A percentile compares a stretch with the other conserved stretches of the same genome.
phyloP scores from a whole-genome alignment of 1,284 basidiomycete genomes.

The Calocybe gambosa region DNA sequence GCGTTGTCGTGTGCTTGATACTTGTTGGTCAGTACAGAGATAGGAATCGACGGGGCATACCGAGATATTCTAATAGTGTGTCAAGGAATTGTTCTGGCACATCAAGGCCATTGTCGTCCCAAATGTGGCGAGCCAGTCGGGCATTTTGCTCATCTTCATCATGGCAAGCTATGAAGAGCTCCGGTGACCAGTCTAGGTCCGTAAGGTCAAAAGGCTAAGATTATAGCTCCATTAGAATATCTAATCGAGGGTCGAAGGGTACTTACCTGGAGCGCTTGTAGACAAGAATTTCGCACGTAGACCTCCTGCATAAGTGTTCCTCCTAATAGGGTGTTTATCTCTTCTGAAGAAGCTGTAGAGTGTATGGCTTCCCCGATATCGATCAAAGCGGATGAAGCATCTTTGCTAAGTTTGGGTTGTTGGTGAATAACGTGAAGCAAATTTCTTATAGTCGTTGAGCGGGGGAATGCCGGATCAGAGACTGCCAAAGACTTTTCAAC shows the following conservation, averaged over 20 bases:
- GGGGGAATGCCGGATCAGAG: constrained; percentile 64
- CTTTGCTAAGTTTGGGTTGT: constrained; percentile 82
- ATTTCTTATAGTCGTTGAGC: constrained; percentile 62
- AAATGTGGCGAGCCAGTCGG: constrained; percentile 75
- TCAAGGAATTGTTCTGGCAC: constrained; percentile 71
- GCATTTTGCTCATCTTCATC: constrained; percentile 93
- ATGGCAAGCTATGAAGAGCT: constrained; percentile 87
- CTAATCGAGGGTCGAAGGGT: background rate
- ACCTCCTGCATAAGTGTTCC: constrained; percentile 86
- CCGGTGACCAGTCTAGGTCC: constrained; percentile 87
- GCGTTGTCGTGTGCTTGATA: constrained; percentile 69
- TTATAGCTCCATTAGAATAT: constrained; percentile 1
- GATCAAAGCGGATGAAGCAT: constrained; percentile 78
- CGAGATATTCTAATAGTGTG: constrained; percentile 65
- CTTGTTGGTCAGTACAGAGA: constrained; percentile 8
- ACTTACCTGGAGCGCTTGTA: constrained; percentile 85
- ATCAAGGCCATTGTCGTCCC: constrained; percentile 97
- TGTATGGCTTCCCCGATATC: constrained; percentile 83
- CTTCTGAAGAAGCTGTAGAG: constrained; percentile 54
- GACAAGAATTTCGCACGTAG: constrained; percentile 82
- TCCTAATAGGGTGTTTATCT: constrained; percentile 62
- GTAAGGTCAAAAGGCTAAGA: constrained; percentile 88
- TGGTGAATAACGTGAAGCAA: constrained; percentile 73
- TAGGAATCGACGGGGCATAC: constrained; percentile 32
- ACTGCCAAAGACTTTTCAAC: constrained; percentile 36